Conservation (phyloP, 2,329 filamentous ascomycete genomes). For the Pyrenophora tritici-repentis region DNA sequence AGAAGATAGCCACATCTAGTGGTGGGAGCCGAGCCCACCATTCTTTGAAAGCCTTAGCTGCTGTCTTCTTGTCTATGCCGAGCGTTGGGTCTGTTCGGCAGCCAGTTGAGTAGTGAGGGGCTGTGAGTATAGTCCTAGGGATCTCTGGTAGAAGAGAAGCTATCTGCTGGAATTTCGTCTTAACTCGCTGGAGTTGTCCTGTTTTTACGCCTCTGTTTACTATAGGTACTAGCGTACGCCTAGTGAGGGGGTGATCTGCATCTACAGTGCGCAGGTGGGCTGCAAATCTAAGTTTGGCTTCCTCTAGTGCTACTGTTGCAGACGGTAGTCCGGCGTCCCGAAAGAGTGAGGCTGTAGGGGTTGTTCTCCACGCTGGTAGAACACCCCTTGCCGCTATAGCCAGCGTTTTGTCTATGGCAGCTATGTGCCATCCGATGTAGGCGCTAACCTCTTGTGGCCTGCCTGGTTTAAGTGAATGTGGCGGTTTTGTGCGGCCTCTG, state of each 20-base stretch:
- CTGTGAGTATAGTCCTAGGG: not conserved
- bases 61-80: not conserved
- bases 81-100: slow-evolving; percentile 2
- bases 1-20: slow-evolving; percentile 11
- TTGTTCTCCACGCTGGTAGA: slow-evolving; percentile 2
- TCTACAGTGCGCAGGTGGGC: not conserved
- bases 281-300: not conserved
- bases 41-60: not conserved
- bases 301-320: not conserved
- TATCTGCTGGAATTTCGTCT: not conserved
- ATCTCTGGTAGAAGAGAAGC: not conserved
- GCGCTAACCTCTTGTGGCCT: not conserved
- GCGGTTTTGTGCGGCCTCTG: not conserved
- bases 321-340: slow-evolving; percentile 1
- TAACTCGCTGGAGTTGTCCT: not conserved
- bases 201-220: too few relatives aligned
- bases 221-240: too few relatives aligned
- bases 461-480: not conserved
- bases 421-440: not conserved
- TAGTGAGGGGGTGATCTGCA: not conserved
- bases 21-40: not conserved
- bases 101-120: slow-evolving; percentile 2
- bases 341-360: not conserved
- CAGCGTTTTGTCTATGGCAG: not conserved
- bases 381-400: not conserved